Conservation (phyloP, 371 early-diverging fungal genomes). For the Saksenaea vasiformis region DNA sequence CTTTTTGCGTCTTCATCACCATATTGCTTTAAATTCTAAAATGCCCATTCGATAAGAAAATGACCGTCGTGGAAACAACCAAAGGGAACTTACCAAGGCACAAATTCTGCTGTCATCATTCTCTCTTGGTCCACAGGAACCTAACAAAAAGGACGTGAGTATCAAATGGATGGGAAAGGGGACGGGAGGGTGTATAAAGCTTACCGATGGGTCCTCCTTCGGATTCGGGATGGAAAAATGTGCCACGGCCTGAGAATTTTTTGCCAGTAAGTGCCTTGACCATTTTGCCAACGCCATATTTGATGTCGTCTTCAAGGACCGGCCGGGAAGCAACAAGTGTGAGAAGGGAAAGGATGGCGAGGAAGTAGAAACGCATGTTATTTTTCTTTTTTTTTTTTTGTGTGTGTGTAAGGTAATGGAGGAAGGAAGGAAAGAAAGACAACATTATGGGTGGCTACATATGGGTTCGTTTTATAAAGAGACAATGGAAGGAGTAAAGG, state of each 20-base stretch:
- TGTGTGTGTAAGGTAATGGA: too few relatives aligned
- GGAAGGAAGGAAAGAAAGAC: background rate
- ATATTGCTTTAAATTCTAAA: slow-evolving; percentile 40
- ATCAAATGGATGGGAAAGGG: background rate
- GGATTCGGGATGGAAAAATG: background rate
- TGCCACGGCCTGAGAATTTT: background rate
- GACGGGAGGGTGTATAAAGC: too few relatives aligned
- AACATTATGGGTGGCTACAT: background rate
- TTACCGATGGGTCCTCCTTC: slow-evolving; percentile 5
- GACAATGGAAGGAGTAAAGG: background rate
- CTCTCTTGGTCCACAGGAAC: slow-evolving; percentile 34
- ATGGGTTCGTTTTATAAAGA: background rate
- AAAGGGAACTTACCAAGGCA: slow-evolving; percentile 28
- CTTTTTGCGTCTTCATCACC: slow-evolving; percentile 34
- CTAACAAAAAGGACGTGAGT: slow-evolving; percentile 1
- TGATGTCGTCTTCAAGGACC: background rate
- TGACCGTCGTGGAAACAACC: background rate
- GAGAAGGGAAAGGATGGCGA: background rate
- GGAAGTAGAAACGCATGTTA: background rate
- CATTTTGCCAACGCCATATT: background rate
- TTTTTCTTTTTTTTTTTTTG: too few relatives aligned
- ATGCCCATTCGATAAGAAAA: background rate
- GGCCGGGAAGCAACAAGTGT: background rate
- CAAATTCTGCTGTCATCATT: slow-evolving; percentile 34
- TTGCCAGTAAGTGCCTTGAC: background rate